Conservation (phyloP, 805 yeast genomes). For the Wickerhamiella lipophila region DNA sequence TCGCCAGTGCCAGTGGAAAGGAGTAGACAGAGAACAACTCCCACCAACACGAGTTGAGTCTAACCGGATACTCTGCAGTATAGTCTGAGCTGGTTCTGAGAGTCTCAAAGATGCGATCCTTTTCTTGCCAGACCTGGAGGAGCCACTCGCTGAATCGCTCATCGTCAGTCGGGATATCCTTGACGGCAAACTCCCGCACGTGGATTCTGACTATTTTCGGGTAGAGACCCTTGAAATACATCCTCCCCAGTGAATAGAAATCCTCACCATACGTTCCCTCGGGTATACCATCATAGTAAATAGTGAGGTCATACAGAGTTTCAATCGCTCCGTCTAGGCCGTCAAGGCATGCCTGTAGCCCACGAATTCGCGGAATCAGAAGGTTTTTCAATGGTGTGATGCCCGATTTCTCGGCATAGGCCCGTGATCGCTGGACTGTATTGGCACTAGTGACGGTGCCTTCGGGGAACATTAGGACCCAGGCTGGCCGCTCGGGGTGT, state of each 20-base stretch:
- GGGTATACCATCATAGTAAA: constrained; percentile 64
- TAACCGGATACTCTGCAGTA: neutral
- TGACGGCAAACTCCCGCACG: constrained; percentile 43
- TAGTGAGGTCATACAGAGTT: constrained; percentile 65
- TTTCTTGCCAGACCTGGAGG: constrained; percentile 55
- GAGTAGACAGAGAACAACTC: neutral
- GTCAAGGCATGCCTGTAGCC: constrained; percentile 54
- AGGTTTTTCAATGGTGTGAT: constrained; percentile 39
- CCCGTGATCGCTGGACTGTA: constrained; percentile 46
- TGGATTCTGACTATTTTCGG: constrained; percentile 57
- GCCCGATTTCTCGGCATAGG: constrained; percentile 41
- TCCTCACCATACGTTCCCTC: constrained; percentile 63
- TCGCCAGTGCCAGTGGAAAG: neutral
- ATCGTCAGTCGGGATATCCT: constrained; percentile 48
- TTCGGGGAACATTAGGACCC: constrained; percentile 78
- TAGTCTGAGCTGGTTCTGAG: constrained; percentile 34
- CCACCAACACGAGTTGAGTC: neutral
- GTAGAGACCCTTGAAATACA: constrained; percentile 57
- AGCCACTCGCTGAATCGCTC: constrained; percentile 67
- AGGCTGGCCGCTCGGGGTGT: constrained; percentile 42
- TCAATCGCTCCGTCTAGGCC: constrained; percentile 33
- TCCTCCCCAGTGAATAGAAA: constrained; percentile 48
- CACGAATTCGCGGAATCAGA: constrained; percentile 72
- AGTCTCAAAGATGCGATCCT: constrained; percentile 57
- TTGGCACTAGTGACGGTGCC: constrained; percentile 74